phyloP scores from a whole-genome alignment of 306 rosid genomes.

The Abrus precatorius region DNA sequence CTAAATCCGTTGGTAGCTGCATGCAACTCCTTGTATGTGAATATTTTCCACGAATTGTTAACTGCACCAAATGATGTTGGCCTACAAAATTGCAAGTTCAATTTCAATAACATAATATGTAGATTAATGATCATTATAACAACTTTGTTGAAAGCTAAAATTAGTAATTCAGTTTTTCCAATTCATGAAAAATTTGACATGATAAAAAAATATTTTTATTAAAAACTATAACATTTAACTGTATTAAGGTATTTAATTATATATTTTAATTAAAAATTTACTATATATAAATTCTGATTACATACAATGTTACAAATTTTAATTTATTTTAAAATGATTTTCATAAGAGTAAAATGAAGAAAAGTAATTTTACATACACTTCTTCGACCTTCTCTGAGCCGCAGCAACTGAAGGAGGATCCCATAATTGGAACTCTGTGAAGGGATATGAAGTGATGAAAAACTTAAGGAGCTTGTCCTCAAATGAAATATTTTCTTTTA shows the following conservation, averaged over 20 bases:
- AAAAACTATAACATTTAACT: too few relatives aligned
- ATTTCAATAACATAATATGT: not conserved
- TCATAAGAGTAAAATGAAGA: not conserved
- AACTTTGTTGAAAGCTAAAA: not conserved
- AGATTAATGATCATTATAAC: slow-evolving; percentile 5
- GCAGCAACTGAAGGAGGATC: slow-evolving; percentile 75
- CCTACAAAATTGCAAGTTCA: slow-evolving; percentile 44
- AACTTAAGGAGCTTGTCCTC: slow-evolving; percentile 35
- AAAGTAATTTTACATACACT: slow-evolving; percentile 55
- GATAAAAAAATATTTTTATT: too few relatives aligned
- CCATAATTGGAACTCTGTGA: slow-evolving; percentile 56
- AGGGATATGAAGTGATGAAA: slow-evolving; percentile 1
- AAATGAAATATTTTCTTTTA: slow-evolving; percentile 49
- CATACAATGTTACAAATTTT: too few relatives aligned
- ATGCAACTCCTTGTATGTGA: slow-evolving; percentile 85
- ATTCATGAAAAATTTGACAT: too few relatives aligned
- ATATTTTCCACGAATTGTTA: slow-evolving; percentile 79
- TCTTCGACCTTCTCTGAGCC: slow-evolving; percentile 69
- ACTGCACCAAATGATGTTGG: slow-evolving; percentile 56
- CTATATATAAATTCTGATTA: too few relatives aligned
- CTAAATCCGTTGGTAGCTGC: slow-evolving; percentile 83
- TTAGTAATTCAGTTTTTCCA: too few relatives aligned
- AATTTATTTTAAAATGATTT: too few relatives aligned
- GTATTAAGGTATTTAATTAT: too few relatives aligned
- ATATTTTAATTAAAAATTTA: too few relatives aligned